phyloP scores from a whole-genome alignment of 495 filamentous ascomycete species.

The Paragyromitra xinjiangensis region DNA sequence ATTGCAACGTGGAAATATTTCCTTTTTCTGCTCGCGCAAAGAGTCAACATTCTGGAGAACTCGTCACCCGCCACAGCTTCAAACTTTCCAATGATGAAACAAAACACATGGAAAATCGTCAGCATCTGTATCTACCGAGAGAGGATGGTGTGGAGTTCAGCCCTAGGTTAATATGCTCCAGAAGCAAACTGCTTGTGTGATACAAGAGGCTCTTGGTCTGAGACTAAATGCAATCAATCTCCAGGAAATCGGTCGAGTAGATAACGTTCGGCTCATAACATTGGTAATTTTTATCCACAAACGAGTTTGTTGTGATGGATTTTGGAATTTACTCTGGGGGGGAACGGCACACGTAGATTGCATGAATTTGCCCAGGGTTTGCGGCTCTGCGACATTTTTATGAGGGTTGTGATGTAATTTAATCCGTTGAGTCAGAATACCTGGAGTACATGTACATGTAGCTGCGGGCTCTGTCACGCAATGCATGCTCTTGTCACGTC shows the following conservation, averaged over 20 bases:
- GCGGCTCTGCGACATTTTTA: background rate
- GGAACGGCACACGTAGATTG: slow-evolving; percentile 3
- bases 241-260: background rate
- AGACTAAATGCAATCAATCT: background rate
- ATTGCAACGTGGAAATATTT: background rate
- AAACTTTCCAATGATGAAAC: background rate
- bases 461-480: slow-evolving; percentile 1
- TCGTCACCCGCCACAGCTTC: too few species aligned
- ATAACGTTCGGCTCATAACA: background rate
- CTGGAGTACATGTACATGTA: background rate
- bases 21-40: background rate
- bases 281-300: background rate
- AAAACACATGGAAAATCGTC: background rate
- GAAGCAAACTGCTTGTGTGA: background rate
- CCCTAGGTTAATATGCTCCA: background rate
- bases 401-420: background rate
- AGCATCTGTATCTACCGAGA: background rate
- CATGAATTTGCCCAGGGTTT: background rate
- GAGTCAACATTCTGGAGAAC: background rate
- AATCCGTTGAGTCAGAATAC: background rate
- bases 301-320: background rate
- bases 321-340: background rate
- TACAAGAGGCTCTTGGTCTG: background rate
- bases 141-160: slow-evolving; percentile 7
- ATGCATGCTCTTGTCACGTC: background rate